Evolutionary conservation across 2,329 filamentous ascomycete genomes (phyloP), one percentile per base, ranked within the genome.

Genomic region (Apiospora pterosperma): DNA sequence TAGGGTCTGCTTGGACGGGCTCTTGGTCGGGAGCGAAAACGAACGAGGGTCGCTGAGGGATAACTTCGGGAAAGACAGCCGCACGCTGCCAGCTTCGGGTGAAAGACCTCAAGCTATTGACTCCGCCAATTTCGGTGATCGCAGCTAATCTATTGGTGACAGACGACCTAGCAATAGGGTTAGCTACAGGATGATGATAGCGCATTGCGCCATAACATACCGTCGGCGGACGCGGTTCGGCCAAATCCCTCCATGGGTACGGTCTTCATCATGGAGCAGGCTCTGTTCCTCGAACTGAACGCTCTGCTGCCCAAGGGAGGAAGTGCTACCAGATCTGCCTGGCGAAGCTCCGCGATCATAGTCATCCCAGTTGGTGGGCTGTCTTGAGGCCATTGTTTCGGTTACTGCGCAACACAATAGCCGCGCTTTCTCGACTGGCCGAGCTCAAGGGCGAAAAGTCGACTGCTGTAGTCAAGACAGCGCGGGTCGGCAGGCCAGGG

Each of bases 41-140:
- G 74, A 97, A 93, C 38, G 92, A 90, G 16, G 89, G 88, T 19
- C 89, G 87, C 63, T 92, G 89, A 5, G 93, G 92, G 38, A 96
- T 90, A 70, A 97, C 92, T 76, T 97, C 94, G 68, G 88, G 86
- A 77, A 98, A 98, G 64, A 86, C 90, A 31, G 93, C 93, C 41
- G 95, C 95, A 75, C 95, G 89, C 78, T 95, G 92, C 91, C 93
- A 97, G 71, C 92, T 97, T 66, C 91, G 88, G 55, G 94, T 92
- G 75, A 98, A 98, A 73, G 94, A 97, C 73, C 96, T 90, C 72
- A 98, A 91, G 77, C 92, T 96, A 81, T 98, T 98, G 67, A 94
- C 90, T 61, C 95, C 95, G 68, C 95, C 96, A 59, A 92, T 90
- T 66, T 97, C 89, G 69, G 85, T 82, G 63, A 90, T 75, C 62